Evolutionary conservation across 306 rosid species (phyloP).

Genomic region (Corylus avellana): DNA sequence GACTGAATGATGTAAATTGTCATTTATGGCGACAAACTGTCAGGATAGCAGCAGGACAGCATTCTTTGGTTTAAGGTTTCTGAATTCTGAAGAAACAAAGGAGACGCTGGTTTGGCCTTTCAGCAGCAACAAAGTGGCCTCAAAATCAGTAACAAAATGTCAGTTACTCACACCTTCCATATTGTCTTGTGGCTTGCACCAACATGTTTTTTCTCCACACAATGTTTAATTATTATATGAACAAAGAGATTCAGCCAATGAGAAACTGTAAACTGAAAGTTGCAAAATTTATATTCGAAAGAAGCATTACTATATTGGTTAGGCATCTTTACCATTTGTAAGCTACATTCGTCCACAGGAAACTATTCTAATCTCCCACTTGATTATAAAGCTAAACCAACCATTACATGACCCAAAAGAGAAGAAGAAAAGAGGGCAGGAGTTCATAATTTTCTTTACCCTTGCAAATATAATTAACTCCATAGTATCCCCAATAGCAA

Average conservation of each 20-base stretch:
- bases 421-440: too few species aligned
- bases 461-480: too few species aligned
- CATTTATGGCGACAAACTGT: background rate
- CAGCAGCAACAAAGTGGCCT: background rate
- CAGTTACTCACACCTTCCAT: background rate
- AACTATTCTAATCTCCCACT: too few species aligned
- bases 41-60: background rate
- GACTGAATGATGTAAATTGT: background rate
- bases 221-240: background rate
- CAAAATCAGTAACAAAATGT: background rate
- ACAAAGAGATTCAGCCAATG: background rate
- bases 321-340: background rate
- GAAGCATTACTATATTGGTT: background rate
- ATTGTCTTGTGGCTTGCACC: background rate
- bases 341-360: background rate
- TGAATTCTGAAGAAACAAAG: too few species aligned
- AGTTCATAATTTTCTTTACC: too few species aligned
- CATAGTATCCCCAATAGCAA: too few species aligned
- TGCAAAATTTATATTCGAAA: background rate
- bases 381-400: too few species aligned
- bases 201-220: background rate
- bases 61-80: too few species aligned
- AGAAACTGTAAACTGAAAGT: background rate
- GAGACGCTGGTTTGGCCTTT: background rate
- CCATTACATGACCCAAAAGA: too few species aligned